A percentile compares a stretch with the other conserved stretches of the same genome.
These are phyloP conservation scores for Colletotrichum euphorbiae DNA, from an alignment of 2,329 filamentous ascomycete species.

Conservation along the genomic window DNA sequence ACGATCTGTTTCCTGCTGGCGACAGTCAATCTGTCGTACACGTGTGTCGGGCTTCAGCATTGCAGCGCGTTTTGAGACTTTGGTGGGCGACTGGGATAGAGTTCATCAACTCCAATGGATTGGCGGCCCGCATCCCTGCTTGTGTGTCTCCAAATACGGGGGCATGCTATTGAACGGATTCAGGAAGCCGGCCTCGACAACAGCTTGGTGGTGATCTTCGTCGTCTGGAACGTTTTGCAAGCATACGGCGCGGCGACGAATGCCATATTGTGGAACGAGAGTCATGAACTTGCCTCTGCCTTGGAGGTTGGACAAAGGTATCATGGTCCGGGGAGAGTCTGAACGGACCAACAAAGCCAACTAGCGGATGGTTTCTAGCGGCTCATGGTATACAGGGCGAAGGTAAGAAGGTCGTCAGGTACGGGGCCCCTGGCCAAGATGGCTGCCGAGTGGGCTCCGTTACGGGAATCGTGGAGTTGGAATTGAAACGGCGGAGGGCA, in stretches of 20 bases:
- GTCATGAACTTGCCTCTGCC: slow-evolving; percentile 29
- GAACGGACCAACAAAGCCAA: background rate
- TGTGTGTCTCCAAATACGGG: background rate
- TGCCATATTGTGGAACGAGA: slow-evolving; percentile 7
- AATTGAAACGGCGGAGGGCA: slow-evolving; percentile 31
- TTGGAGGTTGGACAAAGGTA: slow-evolving; percentile 28
- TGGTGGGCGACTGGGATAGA: slow-evolving; percentile 30
- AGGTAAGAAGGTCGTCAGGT: background rate
- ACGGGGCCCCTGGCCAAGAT: slow-evolving; percentile 24
- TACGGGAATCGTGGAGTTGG: slow-evolving; percentile 18
- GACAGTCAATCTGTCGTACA: background rate
- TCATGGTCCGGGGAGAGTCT: slow-evolving; percentile 29
- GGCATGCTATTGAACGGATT: slow-evolving; percentile 4
- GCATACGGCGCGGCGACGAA: background rate
- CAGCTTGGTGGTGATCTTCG: background rate
- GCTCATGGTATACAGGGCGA: slow-evolving; percentile 25
- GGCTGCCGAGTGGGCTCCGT: slow-evolving; percentile 10
- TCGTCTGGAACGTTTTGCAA: slow-evolving; percentile 19
- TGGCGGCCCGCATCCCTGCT: slow-evolving; percentile 22
- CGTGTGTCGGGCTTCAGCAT: slow-evolving; percentile 8
- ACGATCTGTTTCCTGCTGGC: background rate
- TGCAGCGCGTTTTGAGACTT: slow-evolving; percentile 19
- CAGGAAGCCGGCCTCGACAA: background rate
- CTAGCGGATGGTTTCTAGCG: slow-evolving; percentile 16
- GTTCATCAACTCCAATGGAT: slow-evolving; percentile 7